phyloP scores from a whole-genome alignment of 495 filamentous ascomycete species.

The Penicillium coprophilum region DNA sequence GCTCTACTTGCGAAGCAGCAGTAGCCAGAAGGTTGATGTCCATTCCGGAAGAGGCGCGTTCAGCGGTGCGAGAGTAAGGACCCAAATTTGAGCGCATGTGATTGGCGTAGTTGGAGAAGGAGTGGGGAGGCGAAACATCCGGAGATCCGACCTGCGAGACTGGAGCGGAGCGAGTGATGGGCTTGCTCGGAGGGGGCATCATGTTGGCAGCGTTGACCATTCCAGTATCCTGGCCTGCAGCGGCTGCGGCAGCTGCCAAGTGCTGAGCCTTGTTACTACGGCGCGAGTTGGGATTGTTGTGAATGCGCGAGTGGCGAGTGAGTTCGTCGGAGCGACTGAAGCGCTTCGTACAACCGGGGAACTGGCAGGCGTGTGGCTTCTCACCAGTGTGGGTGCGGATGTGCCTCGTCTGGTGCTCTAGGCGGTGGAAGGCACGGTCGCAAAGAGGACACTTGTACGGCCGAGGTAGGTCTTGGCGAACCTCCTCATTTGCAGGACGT shows the following conservation, averaged over 20 bases:
- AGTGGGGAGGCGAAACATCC: slow-evolving; percentile 93
- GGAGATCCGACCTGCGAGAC: slow-evolving; percentile 86
- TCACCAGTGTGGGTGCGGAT: slow-evolving; percentile 98
- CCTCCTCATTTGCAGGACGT: slow-evolving; percentile 56
- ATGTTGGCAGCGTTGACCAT: slow-evolving; percentile 53
- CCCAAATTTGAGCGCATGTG: slow-evolving; percentile 62
- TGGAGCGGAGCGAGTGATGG: slow-evolving; percentile 81
- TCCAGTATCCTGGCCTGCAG: slow-evolving; percentile 49
- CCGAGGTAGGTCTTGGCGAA: slow-evolving; percentile 79
- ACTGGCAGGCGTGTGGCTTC: slow-evolving; percentile 95
- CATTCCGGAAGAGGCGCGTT: slow-evolving; percentile 53
- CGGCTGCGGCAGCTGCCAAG: slow-evolving; percentile 54
- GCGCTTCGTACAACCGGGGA: slow-evolving; percentile 92
- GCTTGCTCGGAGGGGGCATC: slow-evolving; percentile 75
- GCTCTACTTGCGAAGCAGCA: slow-evolving; percentile 84
- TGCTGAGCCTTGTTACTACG: slow-evolving; percentile 86
- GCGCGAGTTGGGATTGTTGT: slow-evolving; percentile 97
- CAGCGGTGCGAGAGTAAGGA: slow-evolving; percentile 60
- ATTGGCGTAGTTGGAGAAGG: slow-evolving; percentile 72
- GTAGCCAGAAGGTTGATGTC: slow-evolving; percentile 91
- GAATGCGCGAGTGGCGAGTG: slow-evolving; percentile 95
- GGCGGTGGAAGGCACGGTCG: slow-evolving; percentile 97
- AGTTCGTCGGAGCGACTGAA: slow-evolving; percentile 97
- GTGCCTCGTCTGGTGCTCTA: slow-evolving; percentile 97
- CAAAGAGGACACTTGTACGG: slow-evolving; percentile 98